Evolutionary conservation across 139 green algal species (phyloP).

Genomic region (Chlorella sp.): DNA sequence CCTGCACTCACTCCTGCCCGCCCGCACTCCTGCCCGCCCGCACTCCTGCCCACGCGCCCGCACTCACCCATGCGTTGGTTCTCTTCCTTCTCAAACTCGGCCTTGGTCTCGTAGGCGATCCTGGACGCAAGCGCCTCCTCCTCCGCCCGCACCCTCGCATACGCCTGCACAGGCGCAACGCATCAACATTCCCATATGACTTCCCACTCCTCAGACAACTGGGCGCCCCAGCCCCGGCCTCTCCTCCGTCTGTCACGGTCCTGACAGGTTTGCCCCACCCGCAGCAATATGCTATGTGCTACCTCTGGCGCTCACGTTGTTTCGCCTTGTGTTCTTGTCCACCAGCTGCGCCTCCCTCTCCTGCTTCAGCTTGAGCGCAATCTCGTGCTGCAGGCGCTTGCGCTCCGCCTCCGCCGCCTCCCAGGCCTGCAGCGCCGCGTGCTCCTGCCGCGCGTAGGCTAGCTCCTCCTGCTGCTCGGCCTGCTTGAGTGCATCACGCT

Average conservation of each 20-base stretch:
- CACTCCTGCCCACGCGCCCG: neutral
- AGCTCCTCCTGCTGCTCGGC: constrained; percentile 21
- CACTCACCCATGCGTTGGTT: neutral
- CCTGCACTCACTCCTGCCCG: too few relatives aligned
- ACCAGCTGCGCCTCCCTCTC: constrained; percentile 18
- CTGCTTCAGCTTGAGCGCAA: constrained; percentile 20
- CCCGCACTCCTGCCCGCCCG: neutral
- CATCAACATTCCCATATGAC: too few relatives aligned
- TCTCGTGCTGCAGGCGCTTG: constrained; percentile 16
- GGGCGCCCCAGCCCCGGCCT: too few relatives aligned
- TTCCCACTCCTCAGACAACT: too few relatives aligned
- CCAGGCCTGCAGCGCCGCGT: constrained; percentile 10
- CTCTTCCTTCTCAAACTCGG: constrained; percentile 32
- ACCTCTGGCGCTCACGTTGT: neutral
- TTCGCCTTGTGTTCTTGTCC: constrained; percentile 2
- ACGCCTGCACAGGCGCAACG: constrained; percentile 12
- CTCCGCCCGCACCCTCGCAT: constrained; percentile 8
- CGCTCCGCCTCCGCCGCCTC: constrained; percentile 16
- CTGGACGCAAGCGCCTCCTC: constrained; percentile 19
- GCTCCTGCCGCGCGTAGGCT: constrained; percentile 22
- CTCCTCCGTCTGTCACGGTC: too few relatives aligned
- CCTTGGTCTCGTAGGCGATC: constrained; percentile 28
- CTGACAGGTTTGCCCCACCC: too few relatives aligned
- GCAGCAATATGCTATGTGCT: too few relatives aligned
- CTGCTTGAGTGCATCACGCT: constrained; percentile 11